Evolutionary conservation across 805 yeast species (phyloP).

Genomic region (Saccharomyces jurei): DNA sequence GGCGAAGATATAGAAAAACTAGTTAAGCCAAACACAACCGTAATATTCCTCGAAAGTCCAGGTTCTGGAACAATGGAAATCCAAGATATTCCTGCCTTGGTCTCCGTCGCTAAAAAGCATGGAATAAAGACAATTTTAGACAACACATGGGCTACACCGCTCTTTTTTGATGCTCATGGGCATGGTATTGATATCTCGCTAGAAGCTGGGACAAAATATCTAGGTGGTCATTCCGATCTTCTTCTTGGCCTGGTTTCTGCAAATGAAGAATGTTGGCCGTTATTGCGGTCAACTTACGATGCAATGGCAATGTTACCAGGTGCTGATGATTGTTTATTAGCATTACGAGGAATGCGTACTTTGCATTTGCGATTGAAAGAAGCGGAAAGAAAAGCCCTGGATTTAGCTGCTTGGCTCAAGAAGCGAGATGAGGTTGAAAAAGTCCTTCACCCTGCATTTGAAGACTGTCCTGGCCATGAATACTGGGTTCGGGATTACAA

Average conservation of each 20-base stretch:
- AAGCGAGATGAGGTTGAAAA: slow-evolving; percentile 4
- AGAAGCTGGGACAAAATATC: slow-evolving; percentile 12
- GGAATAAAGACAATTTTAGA: slow-evolving; percentile 8
- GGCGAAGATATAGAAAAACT: slow-evolving; percentile 7
- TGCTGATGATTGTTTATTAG: slow-evolving; percentile 9
- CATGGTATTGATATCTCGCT: slow-evolving; percentile 9
- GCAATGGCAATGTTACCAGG: slow-evolving; percentile 6
- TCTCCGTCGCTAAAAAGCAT: slow-evolving; percentile 6
- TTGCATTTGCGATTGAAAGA: slow-evolving; percentile 5
- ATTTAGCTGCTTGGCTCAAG: slow-evolving; percentile 5
- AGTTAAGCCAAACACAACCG: slow-evolving; percentile 5
- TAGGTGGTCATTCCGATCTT: slow-evolving; percentile 12
- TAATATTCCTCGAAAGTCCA: slow-evolving; percentile 11
- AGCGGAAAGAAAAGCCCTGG: slow-evolving; percentile 4
- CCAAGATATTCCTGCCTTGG: slow-evolving; percentile 8
- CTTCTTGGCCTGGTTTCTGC: slow-evolving; percentile 9
- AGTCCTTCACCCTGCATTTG: slow-evolving; percentile 10
- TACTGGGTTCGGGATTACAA: background rate
- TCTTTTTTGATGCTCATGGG: slow-evolving; percentile 7
- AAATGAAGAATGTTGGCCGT: slow-evolving; percentile 4
- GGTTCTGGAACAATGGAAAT: slow-evolving; percentile 11
- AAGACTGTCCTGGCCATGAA: slow-evolving; percentile 8
- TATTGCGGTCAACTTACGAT: slow-evolving; percentile 6
- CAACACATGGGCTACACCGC: slow-evolving; percentile 14
- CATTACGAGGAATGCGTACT: slow-evolving; percentile 8